These are phyloP conservation scores for Kwoniella shivajii DNA, from an alignment of 1,284 basidiomycete genomes.

Conservation along the genomic window DNA sequence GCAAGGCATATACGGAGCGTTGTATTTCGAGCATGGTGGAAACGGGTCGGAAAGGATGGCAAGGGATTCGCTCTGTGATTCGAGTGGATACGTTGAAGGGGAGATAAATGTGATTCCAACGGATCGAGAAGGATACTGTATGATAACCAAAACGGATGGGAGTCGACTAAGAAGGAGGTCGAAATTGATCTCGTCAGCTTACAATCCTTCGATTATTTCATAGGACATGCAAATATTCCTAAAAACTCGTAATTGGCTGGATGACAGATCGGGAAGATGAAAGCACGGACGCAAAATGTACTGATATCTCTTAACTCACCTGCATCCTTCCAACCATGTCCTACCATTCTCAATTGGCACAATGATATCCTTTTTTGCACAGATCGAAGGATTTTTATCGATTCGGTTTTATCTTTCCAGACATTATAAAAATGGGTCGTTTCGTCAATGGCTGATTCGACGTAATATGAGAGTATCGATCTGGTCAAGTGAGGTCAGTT, in stretches of 20 bases:
- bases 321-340: slow-evolving; percentile 24
- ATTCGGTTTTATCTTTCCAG: background rate
- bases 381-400: slow-evolving; percentile 13
- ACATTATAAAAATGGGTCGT: no score
- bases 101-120: slow-evolving; percentile 15
- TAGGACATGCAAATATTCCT: background rate
- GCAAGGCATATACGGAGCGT: slow-evolving; percentile 19
- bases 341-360: slow-evolving; percentile 22
- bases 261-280: background rate
- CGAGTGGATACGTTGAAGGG: slow-evolving; percentile 11
- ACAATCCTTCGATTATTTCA: no score
- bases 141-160: slow-evolving; percentile 33
- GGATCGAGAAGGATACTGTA: slow-evolving; percentile 21
- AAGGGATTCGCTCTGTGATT: slow-evolving; percentile 11
- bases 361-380: slow-evolving; percentile 20
- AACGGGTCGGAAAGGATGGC: slow-evolving; percentile 19
- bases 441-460: no score
- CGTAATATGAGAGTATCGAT: slow-evolving; percentile 3
- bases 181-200: background rate
- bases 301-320: slow-evolving; percentile 21
- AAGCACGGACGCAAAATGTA: background rate
- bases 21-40: slow-evolving; percentile 16
- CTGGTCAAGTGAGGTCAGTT: no score
- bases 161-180: slow-evolving; percentile 23
- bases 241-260: background rate